Conservation (phyloP, 169 alveolate species). For the Cryptosporidium viatorum region DNA sequence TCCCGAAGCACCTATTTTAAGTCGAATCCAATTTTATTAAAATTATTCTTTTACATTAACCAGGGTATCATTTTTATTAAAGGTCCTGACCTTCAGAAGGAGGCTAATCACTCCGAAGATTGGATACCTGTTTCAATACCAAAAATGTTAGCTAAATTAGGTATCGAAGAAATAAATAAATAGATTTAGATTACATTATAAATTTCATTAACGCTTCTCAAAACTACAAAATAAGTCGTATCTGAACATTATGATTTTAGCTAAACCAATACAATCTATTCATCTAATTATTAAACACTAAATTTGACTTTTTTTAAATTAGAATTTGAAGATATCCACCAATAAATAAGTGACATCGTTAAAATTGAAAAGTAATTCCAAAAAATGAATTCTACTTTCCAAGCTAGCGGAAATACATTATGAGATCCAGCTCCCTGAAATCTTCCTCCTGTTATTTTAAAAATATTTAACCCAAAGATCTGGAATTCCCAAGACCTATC, state of each 20-base stretch:
- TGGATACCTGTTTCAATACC: constrained; percentile 36
- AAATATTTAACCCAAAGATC: constrained; percentile 14
- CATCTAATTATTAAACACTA: not conserved
- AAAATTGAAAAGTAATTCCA: constrained; percentile 52
- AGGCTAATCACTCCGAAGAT: not conserved
- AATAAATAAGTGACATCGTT: constrained; percentile 45
- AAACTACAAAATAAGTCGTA: not conserved
- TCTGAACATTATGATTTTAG: not conserved
- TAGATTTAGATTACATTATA: not conserved
- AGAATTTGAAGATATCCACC: constrained; percentile 56
- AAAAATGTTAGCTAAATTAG: constrained; percentile 1
- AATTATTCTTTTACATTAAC: constrained; percentile 8
- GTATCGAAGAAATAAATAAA: not conserved
- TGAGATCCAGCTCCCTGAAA: constrained; percentile 53
- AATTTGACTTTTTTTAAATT: not conserved
- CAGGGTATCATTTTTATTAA: constrained; percentile 25
- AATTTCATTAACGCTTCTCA: not conserved
- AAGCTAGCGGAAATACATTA: constrained; percentile 32
- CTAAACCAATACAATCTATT: not conserved
- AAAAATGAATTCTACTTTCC: constrained; percentile 50
- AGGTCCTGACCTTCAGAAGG: not conserved
- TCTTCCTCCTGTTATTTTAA: constrained; percentile 38
- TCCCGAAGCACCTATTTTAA: not conserved
- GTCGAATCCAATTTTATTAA: not conserved
- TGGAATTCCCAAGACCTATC: constrained; percentile 4